A percentile compares a stretch with the other conserved stretches of the same genome.
These are phyloP conservation scores for Exobasidium cylindrosporum DNA, from an alignment of 1,284 basidiomycete genomes.

Conservation along the genomic window DNA sequence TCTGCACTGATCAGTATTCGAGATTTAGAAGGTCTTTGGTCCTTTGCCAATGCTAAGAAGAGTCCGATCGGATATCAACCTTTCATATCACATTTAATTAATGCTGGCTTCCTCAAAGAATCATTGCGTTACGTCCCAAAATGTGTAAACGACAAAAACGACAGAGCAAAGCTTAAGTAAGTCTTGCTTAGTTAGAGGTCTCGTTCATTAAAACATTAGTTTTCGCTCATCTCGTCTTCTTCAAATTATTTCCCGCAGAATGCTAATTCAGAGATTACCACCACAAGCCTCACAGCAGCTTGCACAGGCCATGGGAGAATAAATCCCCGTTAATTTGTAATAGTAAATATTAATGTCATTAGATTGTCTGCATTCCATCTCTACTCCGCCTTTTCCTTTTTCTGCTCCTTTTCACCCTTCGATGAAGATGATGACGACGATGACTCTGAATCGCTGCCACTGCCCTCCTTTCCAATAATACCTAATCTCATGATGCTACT, in stretches of 20 bases:
- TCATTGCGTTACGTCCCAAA: slow-evolving; percentile 37
- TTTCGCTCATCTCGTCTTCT: not conserved
- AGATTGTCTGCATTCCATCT: not conserved
- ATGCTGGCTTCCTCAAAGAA: slow-evolving; percentile 38
- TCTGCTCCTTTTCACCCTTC: not conserved
- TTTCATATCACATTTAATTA: slow-evolving; percentile 37
- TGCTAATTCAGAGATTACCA: slow-evolving; percentile 2
- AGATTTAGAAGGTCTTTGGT: slow-evolving; percentile 42
- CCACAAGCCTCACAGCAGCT: not conserved
- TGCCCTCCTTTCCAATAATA: slow-evolving; percentile 22
- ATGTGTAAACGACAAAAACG: slow-evolving; percentile 35
- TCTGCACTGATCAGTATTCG: slow-evolving; percentile 30
- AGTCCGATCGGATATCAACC: slow-evolving; percentile 76
- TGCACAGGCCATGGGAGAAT: slow-evolving; percentile 1
- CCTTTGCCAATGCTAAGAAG: slow-evolving; percentile 23
- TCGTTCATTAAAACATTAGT: not conserved
- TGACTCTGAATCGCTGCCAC: slow-evolving; percentile 3
- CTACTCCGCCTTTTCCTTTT: not conserved
- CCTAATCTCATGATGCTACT: slow-evolving; percentile 38
- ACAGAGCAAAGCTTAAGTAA: slow-evolving; percentile 20
- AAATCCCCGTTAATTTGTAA: not conserved
- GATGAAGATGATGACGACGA: not conserved
- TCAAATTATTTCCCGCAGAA: slow-evolving; percentile 2
- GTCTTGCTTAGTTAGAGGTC: not conserved
- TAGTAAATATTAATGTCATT: not conserved